Evolutionary conservation across 2,329 filamentous ascomycete species (phyloP).

Genomic region (Arthrobotrys iridis): DNA sequence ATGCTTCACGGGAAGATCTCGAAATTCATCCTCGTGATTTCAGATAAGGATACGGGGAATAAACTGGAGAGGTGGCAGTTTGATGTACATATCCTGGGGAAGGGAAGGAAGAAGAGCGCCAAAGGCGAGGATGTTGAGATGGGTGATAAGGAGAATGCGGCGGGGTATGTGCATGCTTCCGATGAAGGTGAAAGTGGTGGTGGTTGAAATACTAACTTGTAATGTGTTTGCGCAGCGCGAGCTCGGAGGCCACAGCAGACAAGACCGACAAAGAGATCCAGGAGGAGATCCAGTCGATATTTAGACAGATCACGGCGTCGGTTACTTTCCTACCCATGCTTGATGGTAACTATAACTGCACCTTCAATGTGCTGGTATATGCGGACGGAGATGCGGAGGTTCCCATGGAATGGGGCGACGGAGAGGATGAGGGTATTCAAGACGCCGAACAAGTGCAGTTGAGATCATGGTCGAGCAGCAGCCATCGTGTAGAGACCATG

Average conservation of each 20-base stretch:
- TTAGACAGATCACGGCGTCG: constrained; percentile 96
- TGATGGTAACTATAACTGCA: constrained; percentile 79
- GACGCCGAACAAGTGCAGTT: constrained; percentile 90
- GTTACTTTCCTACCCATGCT: constrained; percentile 97
- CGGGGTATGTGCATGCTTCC: constrained; percentile 63
- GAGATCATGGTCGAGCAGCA: constrained; percentile 93
- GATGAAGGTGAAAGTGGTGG: background rate
- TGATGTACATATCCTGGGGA: constrained; percentile 70
- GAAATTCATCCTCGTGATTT: constrained; percentile 95
- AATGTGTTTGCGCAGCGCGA: constrained; percentile 47
- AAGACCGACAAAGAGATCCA: constrained; percentile 96
- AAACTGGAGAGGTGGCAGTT: constrained; percentile 98
- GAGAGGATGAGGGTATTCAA: constrained; percentile 92
- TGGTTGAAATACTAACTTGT: constrained; percentile 4
- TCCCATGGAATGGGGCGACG: constrained; percentile 97
- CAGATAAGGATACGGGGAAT: constrained; percentile 94
- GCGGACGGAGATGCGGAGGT: constrained; percentile 90
- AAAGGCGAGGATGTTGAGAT: constrained; percentile 53
- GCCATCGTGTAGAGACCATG: constrained; percentile 90
- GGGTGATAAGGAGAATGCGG: constrained; percentile 76
- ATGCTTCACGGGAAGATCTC: constrained; percentile 97
- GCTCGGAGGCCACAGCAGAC: constrained; percentile 65
- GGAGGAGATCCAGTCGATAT: constrained; percentile 92
- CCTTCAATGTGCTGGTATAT: constrained; percentile 98
- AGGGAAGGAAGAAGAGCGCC: constrained; percentile 49